Evolutionary conservation across 208 protist genomes (phyloP).

Genomic region (Crithidia sp.): DNA sequence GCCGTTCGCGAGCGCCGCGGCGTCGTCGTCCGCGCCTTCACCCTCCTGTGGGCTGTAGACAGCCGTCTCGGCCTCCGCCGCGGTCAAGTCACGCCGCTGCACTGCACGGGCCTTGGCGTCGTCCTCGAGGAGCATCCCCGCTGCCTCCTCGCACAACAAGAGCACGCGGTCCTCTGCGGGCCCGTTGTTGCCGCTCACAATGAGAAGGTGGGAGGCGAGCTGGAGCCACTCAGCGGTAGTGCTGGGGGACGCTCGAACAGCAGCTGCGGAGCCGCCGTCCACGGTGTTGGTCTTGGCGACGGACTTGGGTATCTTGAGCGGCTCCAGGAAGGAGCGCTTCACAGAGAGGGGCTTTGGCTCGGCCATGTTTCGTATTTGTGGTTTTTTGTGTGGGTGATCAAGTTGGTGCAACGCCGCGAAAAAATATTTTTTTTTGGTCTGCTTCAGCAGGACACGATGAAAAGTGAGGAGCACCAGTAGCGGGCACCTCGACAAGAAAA

Average conservation of each 20-base stretch:
- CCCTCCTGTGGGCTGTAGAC: conserved; percentile 14
- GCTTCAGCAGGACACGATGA: too few species aligned
- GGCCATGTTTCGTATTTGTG: neutral
- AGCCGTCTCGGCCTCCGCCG: conserved; percentile 15
- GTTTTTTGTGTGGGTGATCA: too few species aligned
- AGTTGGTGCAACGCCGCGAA: too few species aligned
- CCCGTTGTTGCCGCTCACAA: conserved; percentile 16
- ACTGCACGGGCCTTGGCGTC: conserved; percentile 20
- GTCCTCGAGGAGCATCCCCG: conserved; percentile 55
- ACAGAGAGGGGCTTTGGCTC: conserved; percentile 14
- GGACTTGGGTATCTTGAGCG: conserved; percentile 11
- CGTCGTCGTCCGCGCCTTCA: neutral
- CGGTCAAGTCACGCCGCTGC: conserved; percentile 4
- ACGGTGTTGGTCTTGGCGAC: neutral
- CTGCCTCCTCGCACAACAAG: conserved; percentile 58
- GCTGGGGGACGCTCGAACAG: conserved; percentile 8
- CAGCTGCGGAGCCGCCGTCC: neutral
- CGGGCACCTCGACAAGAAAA: too few species aligned
- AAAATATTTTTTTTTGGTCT: too few species aligned
- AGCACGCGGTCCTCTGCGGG: conserved; percentile 36
- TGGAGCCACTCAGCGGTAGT: conserved; percentile 47
- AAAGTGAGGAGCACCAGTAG: too few species aligned
- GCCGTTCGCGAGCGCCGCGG: neutral
- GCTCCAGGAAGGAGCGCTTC: conserved; percentile 32
- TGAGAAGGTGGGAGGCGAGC: conserved; percentile 48